These are phyloP conservation scores for Amanita rimosa DNA, from an alignment of 768 basidiomycete genomes.

Conservation along the genomic window DNA sequence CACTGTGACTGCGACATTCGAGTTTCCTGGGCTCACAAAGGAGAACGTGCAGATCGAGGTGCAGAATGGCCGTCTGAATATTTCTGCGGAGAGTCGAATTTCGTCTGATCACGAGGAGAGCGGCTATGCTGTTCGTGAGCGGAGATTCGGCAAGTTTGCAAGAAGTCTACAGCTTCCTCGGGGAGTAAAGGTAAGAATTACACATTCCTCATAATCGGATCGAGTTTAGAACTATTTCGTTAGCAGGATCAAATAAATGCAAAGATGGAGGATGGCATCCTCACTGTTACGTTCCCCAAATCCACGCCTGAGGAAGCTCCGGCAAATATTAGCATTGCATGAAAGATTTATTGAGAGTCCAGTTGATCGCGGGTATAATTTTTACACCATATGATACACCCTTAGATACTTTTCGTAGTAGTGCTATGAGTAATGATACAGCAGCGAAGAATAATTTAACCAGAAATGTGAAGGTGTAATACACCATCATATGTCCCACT, in stretches of 20 bases:
- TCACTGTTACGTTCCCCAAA: conserved; percentile 44
- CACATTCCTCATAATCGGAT: not conserved
- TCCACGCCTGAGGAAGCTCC: conserved; percentile 22
- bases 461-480: conserved; percentile 1
- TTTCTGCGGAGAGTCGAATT: conserved; percentile 23
- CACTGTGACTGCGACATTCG: conserved; percentile 46
- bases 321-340: conserved; percentile 20
- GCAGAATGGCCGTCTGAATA: conserved; percentile 33
- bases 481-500: conserved; percentile 51
- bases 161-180: conserved; percentile 41
- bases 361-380: not conserved
- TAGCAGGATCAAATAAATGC: conserved; percentile 27
- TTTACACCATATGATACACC: not conserved
- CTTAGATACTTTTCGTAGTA: not conserved
- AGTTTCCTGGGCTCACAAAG: conserved; percentile 47
- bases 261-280: conserved; percentile 36
- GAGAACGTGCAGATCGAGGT: conserved; percentile 45
- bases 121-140: conserved; percentile 38
- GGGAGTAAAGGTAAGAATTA: conserved; percentile 36
- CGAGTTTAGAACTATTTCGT: not conserved
- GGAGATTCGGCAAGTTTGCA: conserved; percentile 35
- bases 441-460: not conserved
- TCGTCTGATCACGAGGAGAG: conserved; percentile 23
- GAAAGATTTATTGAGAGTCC: not conserved
- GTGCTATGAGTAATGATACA: not conserved